Evolutionary conservation across 306 rosid genomes (phyloP).

Genomic region (Dryas octopetala): DNA sequence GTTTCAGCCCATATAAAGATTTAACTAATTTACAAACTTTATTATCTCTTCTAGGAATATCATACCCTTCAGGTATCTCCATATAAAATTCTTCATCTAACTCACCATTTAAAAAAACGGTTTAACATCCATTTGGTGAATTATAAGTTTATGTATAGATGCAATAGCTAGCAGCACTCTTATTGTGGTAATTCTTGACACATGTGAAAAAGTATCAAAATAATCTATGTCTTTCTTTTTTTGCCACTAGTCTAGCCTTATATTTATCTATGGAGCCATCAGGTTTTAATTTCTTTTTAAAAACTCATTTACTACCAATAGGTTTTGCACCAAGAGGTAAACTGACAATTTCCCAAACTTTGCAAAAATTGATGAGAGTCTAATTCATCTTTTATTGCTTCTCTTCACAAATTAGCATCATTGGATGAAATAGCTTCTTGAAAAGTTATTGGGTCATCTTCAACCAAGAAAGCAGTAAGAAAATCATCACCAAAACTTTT

Average conservation of each 20-base stretch:
- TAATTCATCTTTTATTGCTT: too few species aligned
- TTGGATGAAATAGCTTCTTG: too few species aligned
- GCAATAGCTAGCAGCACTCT: not conserved
- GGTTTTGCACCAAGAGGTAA: not conserved
- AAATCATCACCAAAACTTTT: too few species aligned
- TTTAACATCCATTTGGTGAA: constrained; percentile 9
- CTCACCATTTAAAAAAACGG: not conserved
- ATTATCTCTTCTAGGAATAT: not conserved
- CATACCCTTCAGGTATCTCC: not conserved
- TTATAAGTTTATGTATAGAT: not conserved
- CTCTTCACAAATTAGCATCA: too few species aligned
- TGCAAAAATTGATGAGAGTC: not conserved
- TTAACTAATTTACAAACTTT: not conserved
- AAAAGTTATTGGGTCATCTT: too few species aligned
- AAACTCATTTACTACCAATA: not conserved
- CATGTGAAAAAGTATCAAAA: not conserved
- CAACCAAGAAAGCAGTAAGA: too few species aligned
- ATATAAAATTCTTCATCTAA: constrained; percentile 3
- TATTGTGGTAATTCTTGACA: not conserved
- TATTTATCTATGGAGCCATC: not conserved
- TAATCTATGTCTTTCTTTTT: not conserved
- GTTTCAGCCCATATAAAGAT: not conserved
- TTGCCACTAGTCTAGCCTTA: not conserved
- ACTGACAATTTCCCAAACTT: not conserved
- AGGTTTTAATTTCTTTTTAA: not conserved